phyloP scores from a whole-genome alignment of 75 land plant genomes.

The Sequoia sempervirens region DNA sequence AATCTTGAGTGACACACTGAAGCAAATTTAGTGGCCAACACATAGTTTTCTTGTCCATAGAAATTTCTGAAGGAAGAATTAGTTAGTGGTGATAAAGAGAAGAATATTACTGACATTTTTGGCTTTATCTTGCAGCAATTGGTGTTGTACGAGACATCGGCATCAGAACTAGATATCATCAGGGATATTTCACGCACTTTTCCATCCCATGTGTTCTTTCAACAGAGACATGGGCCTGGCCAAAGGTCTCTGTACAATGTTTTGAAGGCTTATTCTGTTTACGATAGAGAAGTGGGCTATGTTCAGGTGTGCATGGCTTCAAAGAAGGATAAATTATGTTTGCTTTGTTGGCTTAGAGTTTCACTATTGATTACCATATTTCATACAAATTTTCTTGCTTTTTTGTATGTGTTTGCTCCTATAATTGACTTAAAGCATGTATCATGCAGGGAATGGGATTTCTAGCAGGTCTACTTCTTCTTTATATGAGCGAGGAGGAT shows the following conservation, averaged over 20 bases:
- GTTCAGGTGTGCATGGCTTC: conserved; percentile 65
- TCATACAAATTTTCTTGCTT: not conserved
- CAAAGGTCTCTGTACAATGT: conserved; percentile 99
- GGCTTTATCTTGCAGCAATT: conserved; percentile 72
- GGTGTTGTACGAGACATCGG: conserved; percentile 92
- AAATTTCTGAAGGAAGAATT: not conserved
- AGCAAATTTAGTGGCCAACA: not conserved
- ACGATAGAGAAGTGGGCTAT: conserved; percentile 96
- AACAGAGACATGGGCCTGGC: conserved; percentile 99
- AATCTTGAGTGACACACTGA: not conserved
- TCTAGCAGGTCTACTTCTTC: conserved; percentile 89
- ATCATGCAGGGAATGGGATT: conserved; percentile 95
- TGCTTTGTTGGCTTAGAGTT: not conserved
- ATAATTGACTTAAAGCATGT: not conserved
- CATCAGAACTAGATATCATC: conserved; percentile 95
- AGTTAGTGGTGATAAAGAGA: not conserved
- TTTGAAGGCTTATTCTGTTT: conserved; percentile 96
- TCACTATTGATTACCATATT: not conserved
- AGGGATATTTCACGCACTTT: conserved; percentile 97
- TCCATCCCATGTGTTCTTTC: conserved; percentile 98
- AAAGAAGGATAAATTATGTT: not conserved
- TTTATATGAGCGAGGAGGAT: conserved; percentile 99
- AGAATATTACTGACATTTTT: conserved; percentile 8
- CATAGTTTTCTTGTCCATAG: not conserved
- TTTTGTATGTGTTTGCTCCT: not conserved